These are phyloP conservation scores for Magnaporthiopsis poae DNA, from an alignment of 2,329 filamentous ascomycete genomes.

Conservation along the genomic window DNA sequence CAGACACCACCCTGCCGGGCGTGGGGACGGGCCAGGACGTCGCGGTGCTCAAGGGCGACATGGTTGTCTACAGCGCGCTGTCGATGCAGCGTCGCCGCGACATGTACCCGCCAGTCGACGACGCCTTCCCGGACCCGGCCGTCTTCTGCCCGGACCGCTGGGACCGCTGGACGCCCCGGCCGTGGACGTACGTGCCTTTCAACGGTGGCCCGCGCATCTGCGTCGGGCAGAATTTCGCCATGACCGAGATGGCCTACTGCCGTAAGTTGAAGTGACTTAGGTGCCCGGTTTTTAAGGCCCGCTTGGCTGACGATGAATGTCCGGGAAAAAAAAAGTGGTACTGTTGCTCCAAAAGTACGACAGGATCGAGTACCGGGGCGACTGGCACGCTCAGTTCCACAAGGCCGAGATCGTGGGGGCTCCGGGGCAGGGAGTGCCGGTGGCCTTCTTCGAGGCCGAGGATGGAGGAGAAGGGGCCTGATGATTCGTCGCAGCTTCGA, in stretches of 20 bases:
- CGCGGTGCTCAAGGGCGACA: conserved; percentile 16
- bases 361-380: conserved; percentile 37
- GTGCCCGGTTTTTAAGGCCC: conserved; percentile 14
- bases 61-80: conserved; percentile 18
- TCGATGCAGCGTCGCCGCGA: conserved; percentile 22
- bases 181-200: conserved; percentile 28
- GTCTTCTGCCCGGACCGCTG: conserved; percentile 22
- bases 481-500: conserved; percentile 1
- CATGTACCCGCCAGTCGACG: conserved; percentile 18
- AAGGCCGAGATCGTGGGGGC: conserved; percentile 35
- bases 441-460: conserved; percentile 27
- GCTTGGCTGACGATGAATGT: background rate
- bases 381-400: conserved; percentile 34
- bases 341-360: conserved; percentile 52
- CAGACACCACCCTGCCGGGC: conserved; percentile 17
- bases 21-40: conserved; percentile 15
- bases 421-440: conserved; percentile 31
- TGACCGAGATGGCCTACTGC: conserved; percentile 45
- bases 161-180: conserved; percentile 19
- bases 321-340: conserved; percentile 24
- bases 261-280: conserved; percentile 19
- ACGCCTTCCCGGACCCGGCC: conserved; percentile 18
- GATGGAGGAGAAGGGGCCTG: conserved; percentile 14
- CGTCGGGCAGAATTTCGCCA: conserved; percentile 50
- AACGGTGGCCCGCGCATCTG: conserved; percentile 35